Percentiles rank a stretch among this genome's conserved stretches.
phyloP scores from a whole-genome alignment of 1,284 basidiomycete species.

The Sporisorium exsertum region DNA sequence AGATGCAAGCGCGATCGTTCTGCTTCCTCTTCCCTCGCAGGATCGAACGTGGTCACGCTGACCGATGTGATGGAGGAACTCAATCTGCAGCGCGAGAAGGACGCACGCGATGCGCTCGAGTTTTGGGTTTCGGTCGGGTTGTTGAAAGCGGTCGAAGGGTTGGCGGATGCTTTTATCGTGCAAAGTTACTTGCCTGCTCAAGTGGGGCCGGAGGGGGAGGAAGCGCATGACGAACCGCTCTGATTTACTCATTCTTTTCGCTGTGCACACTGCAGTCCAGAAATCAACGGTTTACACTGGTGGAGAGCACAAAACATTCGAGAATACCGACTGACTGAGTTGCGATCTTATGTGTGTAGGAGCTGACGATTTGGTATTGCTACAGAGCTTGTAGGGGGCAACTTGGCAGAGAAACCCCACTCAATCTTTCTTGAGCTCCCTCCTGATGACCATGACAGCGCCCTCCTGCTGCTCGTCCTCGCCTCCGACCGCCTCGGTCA shows the following conservation, averaged over 20 bases:
- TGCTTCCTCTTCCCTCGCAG: neutral
- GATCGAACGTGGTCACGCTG: conserved; percentile 29
- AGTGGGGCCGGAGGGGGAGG: neutral
- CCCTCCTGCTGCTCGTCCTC: conserved; percentile 63
- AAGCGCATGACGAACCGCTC: conserved; percentile 9
- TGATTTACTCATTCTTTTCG: neutral
- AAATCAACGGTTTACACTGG: neutral
- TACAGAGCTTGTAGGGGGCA: neutral
- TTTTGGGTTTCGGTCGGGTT: conserved; percentile 32
- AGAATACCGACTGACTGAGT: neutral
- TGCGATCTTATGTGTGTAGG: neutral
- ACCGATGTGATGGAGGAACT: conserved; percentile 46
- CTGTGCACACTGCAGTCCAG: neutral
- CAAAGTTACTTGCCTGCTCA: conserved; percentile 18
- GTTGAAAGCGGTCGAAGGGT: conserved; percentile 15
- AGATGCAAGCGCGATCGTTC: conserved; percentile 7
- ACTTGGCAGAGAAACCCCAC: no score
- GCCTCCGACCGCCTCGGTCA: conserved; percentile 63
- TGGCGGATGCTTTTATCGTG: conserved; percentile 41
- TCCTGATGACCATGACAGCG: conserved; percentile 65
- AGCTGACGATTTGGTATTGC: conserved; percentile 19
- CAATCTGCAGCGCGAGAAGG: conserved; percentile 44
- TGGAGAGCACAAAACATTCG: neutral
- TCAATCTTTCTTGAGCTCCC: conserved; percentile 68
- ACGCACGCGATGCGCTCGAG: conserved; percentile 39